Conservation (phyloP, 352 stramenopile genomes). For the Phytophthora palmivora region DNA sequence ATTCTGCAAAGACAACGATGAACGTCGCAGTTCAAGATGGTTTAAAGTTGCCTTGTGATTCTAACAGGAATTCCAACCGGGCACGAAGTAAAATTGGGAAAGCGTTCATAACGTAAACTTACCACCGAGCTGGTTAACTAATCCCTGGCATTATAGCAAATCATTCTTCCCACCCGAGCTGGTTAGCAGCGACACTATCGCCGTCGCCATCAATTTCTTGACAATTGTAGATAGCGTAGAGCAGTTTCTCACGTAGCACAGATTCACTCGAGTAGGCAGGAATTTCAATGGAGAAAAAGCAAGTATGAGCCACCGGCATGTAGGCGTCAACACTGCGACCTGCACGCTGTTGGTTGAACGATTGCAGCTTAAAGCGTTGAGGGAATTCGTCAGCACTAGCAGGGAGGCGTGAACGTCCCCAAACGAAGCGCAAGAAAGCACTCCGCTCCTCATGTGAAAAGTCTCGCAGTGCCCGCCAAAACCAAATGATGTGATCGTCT, state of each 20-base stretch:
- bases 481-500: constrained; percentile 87
- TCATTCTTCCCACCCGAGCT: constrained; percentile 82
- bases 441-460: constrained; percentile 89
- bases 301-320: constrained; percentile 98
- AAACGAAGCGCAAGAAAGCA: constrained; percentile 92
- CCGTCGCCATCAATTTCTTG: constrained; percentile 93
- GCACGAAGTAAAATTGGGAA: too few relatives aligned
- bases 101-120: too few relatives aligned
- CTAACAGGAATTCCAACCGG: too few relatives aligned
- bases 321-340: constrained; percentile 75
- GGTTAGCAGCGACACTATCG: constrained; percentile 81
- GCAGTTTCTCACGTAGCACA: constrained; percentile 78
- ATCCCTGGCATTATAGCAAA: not conserved
- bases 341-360: constrained; percentile 71
- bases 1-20: too few relatives aligned
- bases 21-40: too few relatives aligned
- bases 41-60: too few relatives aligned
- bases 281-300: constrained; percentile 98
- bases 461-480: constrained; percentile 80
- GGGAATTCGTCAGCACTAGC: constrained; percentile 83
- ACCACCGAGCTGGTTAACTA: not conserved
- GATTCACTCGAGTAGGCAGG: constrained; percentile 92
- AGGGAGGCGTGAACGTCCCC: constrained; percentile 91
- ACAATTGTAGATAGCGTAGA: constrained; percentile 95
- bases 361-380: constrained; percentile 93